Percentiles rank a stretch among this genome's conserved stretches.
Conservation (phyloP, 202 grass and related monocot genomes). For the Schoenoplectus triqueter region DNA sequence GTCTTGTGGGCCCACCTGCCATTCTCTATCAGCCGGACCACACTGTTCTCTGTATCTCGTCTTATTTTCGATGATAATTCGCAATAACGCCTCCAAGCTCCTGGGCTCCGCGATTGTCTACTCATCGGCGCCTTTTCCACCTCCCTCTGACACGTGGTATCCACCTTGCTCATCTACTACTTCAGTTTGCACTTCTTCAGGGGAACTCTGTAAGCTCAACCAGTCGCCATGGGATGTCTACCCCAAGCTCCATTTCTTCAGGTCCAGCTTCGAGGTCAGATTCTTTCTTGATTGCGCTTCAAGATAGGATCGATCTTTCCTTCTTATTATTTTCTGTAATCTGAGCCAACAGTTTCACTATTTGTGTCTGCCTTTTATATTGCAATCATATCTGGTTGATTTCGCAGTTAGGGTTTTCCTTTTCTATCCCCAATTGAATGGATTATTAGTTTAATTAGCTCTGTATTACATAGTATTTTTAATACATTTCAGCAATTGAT, state of each 20-base stretch:
- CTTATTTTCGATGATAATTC: no score
- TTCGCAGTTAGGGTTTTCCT: constrained; percentile 19
- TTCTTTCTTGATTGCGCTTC: background rate
- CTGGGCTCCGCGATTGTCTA: constrained; percentile 37
- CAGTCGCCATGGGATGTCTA: constrained; percentile 62
- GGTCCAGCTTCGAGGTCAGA: constrained; percentile 40
- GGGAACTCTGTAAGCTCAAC: constrained; percentile 51
- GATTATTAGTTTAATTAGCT: constrained; percentile 14
- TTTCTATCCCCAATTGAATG: constrained; percentile 15
- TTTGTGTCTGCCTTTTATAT: background rate
- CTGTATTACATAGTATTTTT: background rate
- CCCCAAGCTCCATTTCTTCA: constrained; percentile 46
- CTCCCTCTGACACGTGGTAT: background rate
- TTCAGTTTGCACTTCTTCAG: background rate
- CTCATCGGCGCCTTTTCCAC: background rate
- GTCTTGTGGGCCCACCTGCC: background rate
- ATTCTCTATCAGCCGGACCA: background rate
- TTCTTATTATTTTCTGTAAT: background rate
- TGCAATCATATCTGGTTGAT: background rate
- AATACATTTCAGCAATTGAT: constrained; percentile 9
- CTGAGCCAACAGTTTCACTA: background rate
- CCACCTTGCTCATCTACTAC: background rate
- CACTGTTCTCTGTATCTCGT: no score
- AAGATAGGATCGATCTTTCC: background rate
- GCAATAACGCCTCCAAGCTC: constrained; percentile 31